These are phyloP conservation scores for Moringa oleifera DNA, from an alignment of 345 rosid species.

Conservation along the genomic window DNA sequence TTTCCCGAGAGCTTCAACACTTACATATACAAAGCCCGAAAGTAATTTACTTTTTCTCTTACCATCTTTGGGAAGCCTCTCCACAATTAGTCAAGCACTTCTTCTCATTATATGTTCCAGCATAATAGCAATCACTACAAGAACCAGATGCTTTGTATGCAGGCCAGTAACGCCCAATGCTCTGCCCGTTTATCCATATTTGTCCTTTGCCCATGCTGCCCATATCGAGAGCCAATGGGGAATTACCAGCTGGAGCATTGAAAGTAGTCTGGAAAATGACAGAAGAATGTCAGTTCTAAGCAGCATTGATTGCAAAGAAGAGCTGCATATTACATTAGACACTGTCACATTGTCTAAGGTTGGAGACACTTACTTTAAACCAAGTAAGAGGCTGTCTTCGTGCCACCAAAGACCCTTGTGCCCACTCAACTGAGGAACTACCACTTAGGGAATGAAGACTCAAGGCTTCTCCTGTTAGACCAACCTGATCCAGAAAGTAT, in stretches of 20 bases:
- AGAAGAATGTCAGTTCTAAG: constrained; percentile 6
- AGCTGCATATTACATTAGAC: neutral
- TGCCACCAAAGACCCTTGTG: constrained; percentile 67
- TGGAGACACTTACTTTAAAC: constrained; percentile 61
- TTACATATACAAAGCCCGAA: constrained; percentile 1
- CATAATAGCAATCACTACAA: constrained; percentile 61
- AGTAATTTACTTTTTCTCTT: constrained; percentile 11
- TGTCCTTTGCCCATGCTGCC: constrained; percentile 98
- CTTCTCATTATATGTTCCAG: constrained; percentile 66
- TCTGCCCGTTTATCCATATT: constrained; percentile 90
- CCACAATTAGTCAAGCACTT: constrained; percentile 87
- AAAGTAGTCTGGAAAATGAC: constrained; percentile 59
- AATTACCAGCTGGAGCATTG: constrained; percentile 77
- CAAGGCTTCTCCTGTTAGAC: constrained; percentile 89
- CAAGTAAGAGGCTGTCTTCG: constrained; percentile 85
- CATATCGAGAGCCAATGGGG: constrained; percentile 91
- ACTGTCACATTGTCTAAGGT: neutral
- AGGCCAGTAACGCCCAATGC: constrained; percentile 92
- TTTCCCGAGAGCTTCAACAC: neutral
- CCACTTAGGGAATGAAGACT: constrained; percentile 88
- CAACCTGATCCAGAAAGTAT: constrained; percentile 46
- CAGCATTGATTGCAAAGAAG: neutral
- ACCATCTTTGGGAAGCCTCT: constrained; percentile 96
- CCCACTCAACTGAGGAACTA: constrained; percentile 89
- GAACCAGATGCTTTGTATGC: constrained; percentile 78